These are phyloP conservation scores for Leccinum truebloodii DNA, from an alignment of 768 basidiomycete species.

Conservation along the genomic window DNA sequence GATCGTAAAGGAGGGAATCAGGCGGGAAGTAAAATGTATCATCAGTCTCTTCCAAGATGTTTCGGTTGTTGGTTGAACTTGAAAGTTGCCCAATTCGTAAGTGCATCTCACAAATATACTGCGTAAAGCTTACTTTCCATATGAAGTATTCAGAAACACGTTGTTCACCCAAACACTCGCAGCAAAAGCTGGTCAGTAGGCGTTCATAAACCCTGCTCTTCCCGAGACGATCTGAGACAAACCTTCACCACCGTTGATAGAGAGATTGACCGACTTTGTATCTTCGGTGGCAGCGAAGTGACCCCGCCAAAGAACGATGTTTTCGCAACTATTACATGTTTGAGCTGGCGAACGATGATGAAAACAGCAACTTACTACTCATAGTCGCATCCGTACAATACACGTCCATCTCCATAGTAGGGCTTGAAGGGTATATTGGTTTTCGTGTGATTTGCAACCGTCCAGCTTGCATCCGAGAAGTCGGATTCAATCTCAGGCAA, in stretches of 20 bases:
- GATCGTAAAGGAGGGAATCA: conserved; percentile 48
- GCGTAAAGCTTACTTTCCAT: conserved; percentile 59
- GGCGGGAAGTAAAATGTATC: conserved; percentile 63
- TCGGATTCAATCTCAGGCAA: conserved; percentile 62
- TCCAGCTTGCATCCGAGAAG: conserved; percentile 70
- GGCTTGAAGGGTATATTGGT: conserved; percentile 75
- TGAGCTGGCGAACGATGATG: conserved; percentile 8
- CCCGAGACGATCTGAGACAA: conserved; percentile 7
- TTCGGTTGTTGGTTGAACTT: conserved; percentile 63
- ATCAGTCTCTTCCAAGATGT: conserved; percentile 67
- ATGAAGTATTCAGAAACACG: conserved; percentile 68
- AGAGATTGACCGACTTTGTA: conserved; percentile 68
- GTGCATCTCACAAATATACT: background rate
- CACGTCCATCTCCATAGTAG: conserved; percentile 69
- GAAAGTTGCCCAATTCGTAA: conserved; percentile 1
- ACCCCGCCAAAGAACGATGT: conserved; percentile 78
- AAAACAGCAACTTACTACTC: conserved; percentile 56
- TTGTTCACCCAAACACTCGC: conserved; percentile 82
- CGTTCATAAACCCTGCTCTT: background rate
- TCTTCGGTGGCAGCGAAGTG: conserved; percentile 66
- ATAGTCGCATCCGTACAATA: conserved; percentile 88
- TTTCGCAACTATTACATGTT: conserved; percentile 63
- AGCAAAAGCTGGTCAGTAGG: conserved; percentile 55
- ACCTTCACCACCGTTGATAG: conserved; percentile 83
- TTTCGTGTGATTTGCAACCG: conserved; percentile 63